phyloP scores from a whole-genome alignment of 2,329 filamentous ascomycete species.

The Aureobasidium sp. region DNA sequence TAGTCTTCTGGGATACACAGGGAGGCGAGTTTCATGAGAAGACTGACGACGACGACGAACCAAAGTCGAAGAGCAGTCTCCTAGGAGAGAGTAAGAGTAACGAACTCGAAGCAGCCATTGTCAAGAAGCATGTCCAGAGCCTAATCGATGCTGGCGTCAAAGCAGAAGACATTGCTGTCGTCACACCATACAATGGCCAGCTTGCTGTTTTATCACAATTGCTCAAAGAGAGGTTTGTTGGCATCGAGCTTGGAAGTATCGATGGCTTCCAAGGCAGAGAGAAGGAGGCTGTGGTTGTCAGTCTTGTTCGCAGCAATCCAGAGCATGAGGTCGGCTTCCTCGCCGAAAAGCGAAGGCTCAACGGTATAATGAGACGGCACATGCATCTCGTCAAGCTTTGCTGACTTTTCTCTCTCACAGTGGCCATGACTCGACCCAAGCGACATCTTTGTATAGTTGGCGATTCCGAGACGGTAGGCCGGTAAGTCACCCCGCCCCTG shows the following conservation, averaged over 20 bases:
- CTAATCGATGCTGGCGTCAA: constrained; percentile 74
- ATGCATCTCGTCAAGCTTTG: not conserved
- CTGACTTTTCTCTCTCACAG: constrained; percentile 40
- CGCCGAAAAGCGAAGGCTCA: constrained; percentile 82
- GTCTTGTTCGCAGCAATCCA: constrained; percentile 84
- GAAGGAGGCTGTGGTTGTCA: constrained; percentile 91
- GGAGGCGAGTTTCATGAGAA: constrained; percentile 85
- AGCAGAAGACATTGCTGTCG: constrained; percentile 79
- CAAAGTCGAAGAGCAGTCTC: constrained; percentile 62
- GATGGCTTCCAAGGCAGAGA: constrained; percentile 91
- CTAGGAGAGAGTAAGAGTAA: constrained; percentile 82
- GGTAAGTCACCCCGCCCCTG: constrained; percentile 50
- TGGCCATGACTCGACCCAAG: constrained; percentile 93
- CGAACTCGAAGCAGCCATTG: constrained; percentile 78
- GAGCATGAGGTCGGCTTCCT: constrained; percentile 88
- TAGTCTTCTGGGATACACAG: constrained; percentile 95
- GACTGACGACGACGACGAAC: constrained; percentile 61
- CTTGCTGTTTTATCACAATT: constrained; percentile 67
- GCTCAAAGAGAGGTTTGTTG: constrained; percentile 73
- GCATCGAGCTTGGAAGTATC: constrained; percentile 89
- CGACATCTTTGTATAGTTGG: constrained; percentile 85
- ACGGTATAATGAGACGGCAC: constrained; percentile 58
- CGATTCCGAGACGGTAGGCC: constrained; percentile 86
- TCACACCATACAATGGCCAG: constrained; percentile 96
- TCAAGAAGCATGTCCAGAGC: constrained; percentile 66